Base-by-base conservation (phyloP, 1,284 basidiomycete genomes). In the Tremellales sp. region DNA sequence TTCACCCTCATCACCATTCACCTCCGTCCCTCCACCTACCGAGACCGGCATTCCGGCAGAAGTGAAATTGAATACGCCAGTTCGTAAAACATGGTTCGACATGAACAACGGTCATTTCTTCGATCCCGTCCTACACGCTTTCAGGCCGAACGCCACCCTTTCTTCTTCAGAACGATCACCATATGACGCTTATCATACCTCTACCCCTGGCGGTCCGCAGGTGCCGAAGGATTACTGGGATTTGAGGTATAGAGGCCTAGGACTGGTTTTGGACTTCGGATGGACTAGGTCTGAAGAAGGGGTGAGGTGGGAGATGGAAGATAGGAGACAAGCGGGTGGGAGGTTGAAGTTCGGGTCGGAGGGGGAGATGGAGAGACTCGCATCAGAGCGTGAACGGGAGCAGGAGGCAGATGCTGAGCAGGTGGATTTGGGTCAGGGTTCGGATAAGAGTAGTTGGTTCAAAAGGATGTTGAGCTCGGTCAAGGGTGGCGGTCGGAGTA, bases 1-100 rank as follows among this genome's bases (percentile, higher is more conserved):
- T 0, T 67, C 67, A 13, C 63, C 65, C 3, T 62, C 65, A 2
- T 71, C 68, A 1, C 68, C 68, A 4, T 68, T 70, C 58, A 46
- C 64, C 33, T 29, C 53, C n/a, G 48, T 41, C n/a, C 33, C 48
- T 13, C 39, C 49, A 3, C 21, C 24, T 22, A 27, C 41, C 7
- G 23, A 26, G 35, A 21, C 40, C 21, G n/a, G 33, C 13, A 15
- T 15, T 15, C 13, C 13, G 13, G 4, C 19, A 36, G 33, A 36
- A 36, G n/a, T n/a, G n/a, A n/a, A n/a, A n/a, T n/a, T n/a, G n/a
- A n/a, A n/a, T n/a, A n/a, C n/a, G n/a, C 33, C 33, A 36, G 19
- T 17, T n/a, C 4, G 8, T 11, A 40, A 3, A 45, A 48, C 12
- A 31, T 65, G 61, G 54, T 51, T 66, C 43, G 58, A 47, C 40